These are phyloP conservation scores for Aspergillus steynii DNA, from an alignment of 495 filamentous ascomycete genomes.

Conservation along the genomic window DNA sequence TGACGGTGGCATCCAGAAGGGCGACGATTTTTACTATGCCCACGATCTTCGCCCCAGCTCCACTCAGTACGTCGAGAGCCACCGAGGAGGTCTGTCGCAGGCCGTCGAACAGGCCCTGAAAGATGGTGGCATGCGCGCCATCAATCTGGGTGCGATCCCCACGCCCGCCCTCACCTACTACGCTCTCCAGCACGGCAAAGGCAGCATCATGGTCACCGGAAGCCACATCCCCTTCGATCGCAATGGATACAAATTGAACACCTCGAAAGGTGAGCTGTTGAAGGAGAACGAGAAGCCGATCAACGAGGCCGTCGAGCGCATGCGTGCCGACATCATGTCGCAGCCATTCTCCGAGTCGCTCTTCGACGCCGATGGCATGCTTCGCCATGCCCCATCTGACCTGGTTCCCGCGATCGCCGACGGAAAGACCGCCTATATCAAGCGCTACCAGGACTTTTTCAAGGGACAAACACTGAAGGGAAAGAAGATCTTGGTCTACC, in stretches of 20 bases:
- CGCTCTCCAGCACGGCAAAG: slow-evolving; percentile 25
- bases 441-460: slow-evolving; percentile 30
- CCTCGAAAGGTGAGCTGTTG: slow-evolving; percentile 27
- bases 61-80: slow-evolving; percentile 24
- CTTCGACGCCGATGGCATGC: slow-evolving; percentile 28
- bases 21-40: slow-evolving; percentile 33
- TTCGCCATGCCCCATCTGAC: slow-evolving; percentile 10
- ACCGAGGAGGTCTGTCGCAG: slow-evolving; percentile 28
- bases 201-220: slow-evolving; percentile 34
- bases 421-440: slow-evolving; percentile 22
- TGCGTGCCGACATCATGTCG: slow-evolving; percentile 17
- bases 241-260: slow-evolving; percentile 35
- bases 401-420: slow-evolving; percentile 12
- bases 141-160: slow-evolving; percentile 32
- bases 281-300: slow-evolving; percentile 32
- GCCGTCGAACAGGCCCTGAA: slow-evolving; percentile 27
- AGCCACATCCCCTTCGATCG: slow-evolving; percentile 36
- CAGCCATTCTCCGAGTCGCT: slow-evolving; percentile 26
- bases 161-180: slow-evolving; percentile 28
- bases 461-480: slow-evolving; percentile 24
- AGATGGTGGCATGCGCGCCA: slow-evolving; percentile 26
- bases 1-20: slow-evolving; percentile 25
- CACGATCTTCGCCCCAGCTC: slow-evolving; percentile 32
- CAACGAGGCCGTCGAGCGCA: slow-evolving; percentile 19
- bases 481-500: slow-evolving; percentile 27